Base-by-base conservation (phyloP, 768 basidiomycete genomes). In the Rhodocollybia butyracea region DNA sequence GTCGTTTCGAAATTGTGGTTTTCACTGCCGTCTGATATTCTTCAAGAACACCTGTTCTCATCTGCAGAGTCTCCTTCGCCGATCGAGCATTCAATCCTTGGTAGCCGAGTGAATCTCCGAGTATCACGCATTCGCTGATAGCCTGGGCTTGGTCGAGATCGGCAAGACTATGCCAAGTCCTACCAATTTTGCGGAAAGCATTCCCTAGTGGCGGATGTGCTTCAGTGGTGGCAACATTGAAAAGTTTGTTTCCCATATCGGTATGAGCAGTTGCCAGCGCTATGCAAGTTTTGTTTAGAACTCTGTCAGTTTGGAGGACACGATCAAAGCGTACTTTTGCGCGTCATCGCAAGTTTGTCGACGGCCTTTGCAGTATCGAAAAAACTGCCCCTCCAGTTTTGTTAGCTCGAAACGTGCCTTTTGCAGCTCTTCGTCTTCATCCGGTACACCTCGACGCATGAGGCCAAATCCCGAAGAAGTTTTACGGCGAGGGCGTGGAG, bases 21-120 rank as follows among this genome's bases (percentile, higher is more conserved):
- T 98, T 98, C 22, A 93, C 93, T 2, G 96, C 95, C 8, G 86
- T 78, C 59, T 97, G 94, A 56, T 95, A 92, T 68, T 98, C 97
- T 65, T 98, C 96, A 57, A 98, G 74, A 10, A 97, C 92, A 7
- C 84, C 83, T 0, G 93, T 91, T 10, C 97, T 86, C 76, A 94
- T 92, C 51, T 85, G 81, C 8, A 98, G 72, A 0, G 97, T 95
- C 69, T 96, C 94, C 68, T 97, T 98, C 1, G 97, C 97, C 19
- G 95, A 92, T 42, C 89, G 82, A n/a, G 97, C 94, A 64, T 99
- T 98, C 73, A 95, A 79, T 19, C 94, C 91, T 70, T 98, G 95
- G 70, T 99, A 99, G 2, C 94, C 94, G 51, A 98, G 75, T 0
- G 93, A 88, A 70, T 99, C 97, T n/a, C 94, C 95, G 26, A 99